These are phyloP conservation scores for Flaveria floridana DNA, from an alignment of 140 eudicot genomes.

Conservation along the genomic window DNA sequence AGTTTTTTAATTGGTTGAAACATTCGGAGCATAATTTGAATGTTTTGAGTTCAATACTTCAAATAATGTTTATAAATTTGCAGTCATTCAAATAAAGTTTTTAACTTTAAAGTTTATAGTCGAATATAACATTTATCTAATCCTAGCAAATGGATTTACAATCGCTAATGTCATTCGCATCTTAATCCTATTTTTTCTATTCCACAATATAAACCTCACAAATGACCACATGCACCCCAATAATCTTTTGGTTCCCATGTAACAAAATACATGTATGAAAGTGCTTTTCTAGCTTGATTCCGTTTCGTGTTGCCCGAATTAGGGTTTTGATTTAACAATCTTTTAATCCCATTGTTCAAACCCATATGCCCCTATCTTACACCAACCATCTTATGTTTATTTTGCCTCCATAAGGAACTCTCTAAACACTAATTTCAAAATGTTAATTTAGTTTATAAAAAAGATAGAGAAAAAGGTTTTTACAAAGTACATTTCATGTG, in stretches of 20 bases:
- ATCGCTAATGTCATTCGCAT: not conserved
- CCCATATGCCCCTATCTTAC: not conserved
- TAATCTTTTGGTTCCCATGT: not conserved
- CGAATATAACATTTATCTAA: not conserved
- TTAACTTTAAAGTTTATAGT: not conserved
- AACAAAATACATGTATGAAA: slow-evolving; percentile 4
- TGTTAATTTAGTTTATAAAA: too few relatives aligned
- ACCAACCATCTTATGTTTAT: not conserved
- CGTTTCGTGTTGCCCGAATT: too few relatives aligned
- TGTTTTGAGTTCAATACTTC: not conserved
- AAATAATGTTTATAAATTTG: not conserved
- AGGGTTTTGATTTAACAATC: slow-evolving; percentile 1
- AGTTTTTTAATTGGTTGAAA: not conserved
- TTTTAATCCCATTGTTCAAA: not conserved
- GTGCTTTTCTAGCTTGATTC: slow-evolving; percentile 8
- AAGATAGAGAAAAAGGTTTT: not conserved
- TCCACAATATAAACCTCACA: not conserved
- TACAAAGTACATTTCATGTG: not conserved
- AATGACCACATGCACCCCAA: slow-evolving; percentile 7
- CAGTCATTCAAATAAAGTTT: not conserved
- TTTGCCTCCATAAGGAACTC: not conserved
- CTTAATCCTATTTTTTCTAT: not conserved
- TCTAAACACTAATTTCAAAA: not conserved
- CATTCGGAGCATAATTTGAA: slow-evolving; percentile 8
- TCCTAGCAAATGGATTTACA: slow-evolving; percentile 3